A percentile compares a stretch with the other conserved stretches of the same genome.
phyloP scores from a whole-genome alignment of 805 yeast genomes.

The Suhomyces vadensis region DNA sequence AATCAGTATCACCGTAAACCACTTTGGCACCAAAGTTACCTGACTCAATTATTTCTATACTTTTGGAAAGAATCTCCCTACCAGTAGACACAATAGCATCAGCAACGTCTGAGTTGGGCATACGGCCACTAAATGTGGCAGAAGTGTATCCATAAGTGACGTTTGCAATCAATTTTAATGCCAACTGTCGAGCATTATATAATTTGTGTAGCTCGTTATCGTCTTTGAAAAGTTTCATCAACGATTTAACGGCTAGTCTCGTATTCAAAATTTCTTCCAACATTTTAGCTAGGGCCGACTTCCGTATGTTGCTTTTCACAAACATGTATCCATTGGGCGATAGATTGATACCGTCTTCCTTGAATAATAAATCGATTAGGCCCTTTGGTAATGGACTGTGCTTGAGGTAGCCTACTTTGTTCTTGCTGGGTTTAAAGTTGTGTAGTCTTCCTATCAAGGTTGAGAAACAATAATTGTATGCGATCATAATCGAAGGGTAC shows the following conservation, averaged over 20 bases:
- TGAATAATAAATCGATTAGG: constrained; percentile 49
- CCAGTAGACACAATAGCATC: constrained; percentile 93
- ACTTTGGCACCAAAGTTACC: constrained; percentile 82
- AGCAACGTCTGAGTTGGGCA: constrained; percentile 96
- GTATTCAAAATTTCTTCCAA: constrained; percentile 78
- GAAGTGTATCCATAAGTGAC: constrained; percentile 96
- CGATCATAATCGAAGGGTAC: constrained; percentile 85
- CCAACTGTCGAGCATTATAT: constrained; percentile 77
- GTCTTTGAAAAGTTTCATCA: constrained; percentile 55
- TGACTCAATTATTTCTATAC: constrained; percentile 69
- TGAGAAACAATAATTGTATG: constrained; percentile 84
- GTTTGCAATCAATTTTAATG: constrained; percentile 86
- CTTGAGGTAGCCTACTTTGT: constrained; percentile 56
- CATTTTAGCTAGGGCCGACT: constrained; percentile 80
- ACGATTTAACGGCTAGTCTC: constrained; percentile 72
- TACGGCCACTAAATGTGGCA: constrained; percentile 92
- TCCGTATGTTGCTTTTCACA: constrained; percentile 63
- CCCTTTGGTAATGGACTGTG: constrained; percentile 51
- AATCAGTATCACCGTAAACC: constrained; percentile 96
- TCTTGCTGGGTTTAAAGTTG: constrained; percentile 49
- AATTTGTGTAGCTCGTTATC: constrained; percentile 54
- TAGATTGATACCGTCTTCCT: constrained; percentile 53
- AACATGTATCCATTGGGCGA: constrained; percentile 90
- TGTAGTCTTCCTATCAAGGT: constrained; percentile 65
- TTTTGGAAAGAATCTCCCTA: constrained; percentile 73